Base-by-base conservation (phyloP, 176 grass and related monocot genomes). In the Phyllostachys edulis region DNA sequence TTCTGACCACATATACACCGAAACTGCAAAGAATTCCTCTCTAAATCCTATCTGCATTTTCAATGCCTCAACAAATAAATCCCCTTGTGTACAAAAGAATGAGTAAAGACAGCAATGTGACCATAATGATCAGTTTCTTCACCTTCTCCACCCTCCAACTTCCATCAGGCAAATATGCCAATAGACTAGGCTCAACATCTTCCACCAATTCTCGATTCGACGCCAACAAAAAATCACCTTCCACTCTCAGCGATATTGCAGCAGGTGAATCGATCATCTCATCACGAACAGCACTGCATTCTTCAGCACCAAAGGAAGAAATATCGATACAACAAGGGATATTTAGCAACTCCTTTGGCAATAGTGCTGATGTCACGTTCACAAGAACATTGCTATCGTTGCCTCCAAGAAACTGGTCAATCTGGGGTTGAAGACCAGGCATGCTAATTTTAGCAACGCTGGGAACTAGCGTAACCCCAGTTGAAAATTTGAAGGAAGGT, bases 71-170 rank as follows among this genome's bases (percentile, higher is more conserved):
- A 50, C 7, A 38, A 71, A 82, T 46, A 44, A 82, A 71, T 39
- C 88, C 83, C 45, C 83, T 71, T 16, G 88, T 39, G 64, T 90
- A 77, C 44, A 86, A 4, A 21, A 90, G 78, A 63, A 86, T 46
- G 7, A 77, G 71, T 9, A 90, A 24, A 10, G 83, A 82, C 78
- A 86, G 13, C 65, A 86, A 10, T 3, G 78, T 86, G 72, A 82
- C 26, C 66, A 86, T 15, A 13, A 66, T 71, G 72, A 90, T 65
- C 65, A 86, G 49, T 36, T 68, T 90, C 78, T 82, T 90, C 24
- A 72, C 45, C 83, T 81, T 86, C 44, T 86, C 72, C 72, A 40
- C 65, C 5, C 65, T 82, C 88, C 83, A 64, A 14, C 75, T 69
- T 64, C 54, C 71, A 61, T 69, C 54, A 27, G 63, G 39, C 50